Percentiles rank a stretch among this genome's conserved stretches.
These are phyloP conservation scores for Coniochaeta hoffmannii DNA, from an alignment of 2,329 filamentous ascomycete genomes.

Conservation along the genomic window DNA sequence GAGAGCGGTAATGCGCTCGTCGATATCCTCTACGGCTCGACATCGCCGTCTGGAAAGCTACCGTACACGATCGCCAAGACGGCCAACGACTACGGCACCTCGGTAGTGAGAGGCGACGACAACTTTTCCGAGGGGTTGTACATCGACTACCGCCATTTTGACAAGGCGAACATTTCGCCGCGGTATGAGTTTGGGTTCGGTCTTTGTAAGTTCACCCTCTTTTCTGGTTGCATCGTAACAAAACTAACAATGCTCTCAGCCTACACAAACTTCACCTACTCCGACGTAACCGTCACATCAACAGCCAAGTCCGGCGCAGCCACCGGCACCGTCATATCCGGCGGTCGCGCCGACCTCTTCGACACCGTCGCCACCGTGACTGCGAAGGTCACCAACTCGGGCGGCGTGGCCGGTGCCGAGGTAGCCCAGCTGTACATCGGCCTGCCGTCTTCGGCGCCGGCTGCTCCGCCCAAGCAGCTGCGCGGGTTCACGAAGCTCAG, in stretches of 20 bases:
- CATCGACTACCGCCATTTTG: constrained; percentile 59
- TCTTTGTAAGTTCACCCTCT: constrained; percentile 32
- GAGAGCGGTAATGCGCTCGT: constrained; percentile 69
- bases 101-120: constrained; percentile 31
- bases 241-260: constrained; percentile 27
- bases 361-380: constrained; percentile 41
- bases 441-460: constrained; percentile 29
- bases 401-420: constrained; percentile 52
- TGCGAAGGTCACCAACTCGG: constrained; percentile 58
- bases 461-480: constrained; percentile 41
- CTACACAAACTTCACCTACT: constrained; percentile 62
- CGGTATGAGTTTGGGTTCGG: constrained; percentile 60
- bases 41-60: constrained; percentile 36
- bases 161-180: constrained; percentile 46
- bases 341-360: constrained; percentile 38
- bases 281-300: constrained; percentile 35
- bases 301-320: constrained; percentile 30
- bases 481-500: constrained; percentile 55
- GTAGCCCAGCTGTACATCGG: constrained; percentile 55
- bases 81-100: constrained; percentile 35
- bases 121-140: constrained; percentile 52
- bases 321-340: constrained; percentile 29
- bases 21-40: constrained; percentile 62
- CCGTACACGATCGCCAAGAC: constrained; percentile 45
- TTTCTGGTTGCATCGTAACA: not conserved